Evolutionary conservation across 2,329 filamentous ascomycete species (phyloP).

Genomic region (Apiospora saccharicola): DNA sequence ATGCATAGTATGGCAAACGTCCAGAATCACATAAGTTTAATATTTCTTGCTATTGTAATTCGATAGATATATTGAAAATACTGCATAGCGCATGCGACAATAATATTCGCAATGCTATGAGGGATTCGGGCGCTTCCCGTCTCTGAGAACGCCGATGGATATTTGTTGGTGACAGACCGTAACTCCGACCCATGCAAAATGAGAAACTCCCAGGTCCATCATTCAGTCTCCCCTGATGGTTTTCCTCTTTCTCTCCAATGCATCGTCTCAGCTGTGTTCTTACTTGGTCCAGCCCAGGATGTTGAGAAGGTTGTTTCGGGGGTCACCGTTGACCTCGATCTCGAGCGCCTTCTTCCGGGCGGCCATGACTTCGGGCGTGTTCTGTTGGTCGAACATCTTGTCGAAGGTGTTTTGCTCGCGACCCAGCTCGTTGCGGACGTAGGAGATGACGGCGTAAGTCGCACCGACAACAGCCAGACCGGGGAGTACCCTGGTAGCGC

Average conservation of each 20-base stretch:
- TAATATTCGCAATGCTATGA: background rate
- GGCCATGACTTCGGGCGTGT: conserved; percentile 41
- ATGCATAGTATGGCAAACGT: background rate
- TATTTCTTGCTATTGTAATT: background rate
- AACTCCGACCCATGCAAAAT: conserved; percentile 14
- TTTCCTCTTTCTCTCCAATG: background rate
- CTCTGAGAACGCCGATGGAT: background rate
- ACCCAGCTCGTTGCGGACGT: conserved; percentile 36
- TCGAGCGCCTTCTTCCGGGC: conserved; percentile 34
- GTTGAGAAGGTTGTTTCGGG: conserved; percentile 42
- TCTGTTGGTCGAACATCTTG: conserved; percentile 41
- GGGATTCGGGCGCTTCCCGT: background rate
- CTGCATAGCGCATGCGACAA: background rate
- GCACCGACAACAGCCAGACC: conserved; percentile 31
- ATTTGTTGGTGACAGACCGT: background rate
- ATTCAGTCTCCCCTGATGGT: background rate
- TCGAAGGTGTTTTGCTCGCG: conserved; percentile 35
- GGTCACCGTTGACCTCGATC: conserved; percentile 40
- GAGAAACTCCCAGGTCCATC: background rate
- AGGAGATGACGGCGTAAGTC: conserved; percentile 35
- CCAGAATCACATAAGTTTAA: background rate
- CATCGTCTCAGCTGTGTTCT: background rate
- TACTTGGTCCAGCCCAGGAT: conserved; percentile 40
- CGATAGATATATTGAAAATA: background rate
- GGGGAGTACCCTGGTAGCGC: conserved; percentile 31